Percentiles rank a stretch among this genome's conserved stretches.
Conservation (phyloP, 1,284 basidiomycete genomes). For the Golubevia sp. region DNA sequence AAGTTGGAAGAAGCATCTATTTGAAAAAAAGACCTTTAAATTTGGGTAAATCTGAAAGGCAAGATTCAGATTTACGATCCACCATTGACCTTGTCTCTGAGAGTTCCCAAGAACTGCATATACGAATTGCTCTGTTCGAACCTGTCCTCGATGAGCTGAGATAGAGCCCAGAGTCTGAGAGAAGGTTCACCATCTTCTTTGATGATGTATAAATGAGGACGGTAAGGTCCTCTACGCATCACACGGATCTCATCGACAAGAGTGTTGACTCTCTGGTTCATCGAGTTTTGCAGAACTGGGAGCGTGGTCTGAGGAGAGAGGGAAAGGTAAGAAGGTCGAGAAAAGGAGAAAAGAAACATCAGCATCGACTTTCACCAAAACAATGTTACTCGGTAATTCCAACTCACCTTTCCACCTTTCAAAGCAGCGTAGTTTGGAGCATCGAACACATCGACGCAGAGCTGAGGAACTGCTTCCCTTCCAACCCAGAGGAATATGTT, state of each 20-base stretch:
- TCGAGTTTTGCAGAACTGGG: conserved; percentile 51
- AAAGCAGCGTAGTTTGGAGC: conserved; percentile 45
- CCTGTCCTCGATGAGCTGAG: conserved; percentile 54
- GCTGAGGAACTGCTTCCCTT: conserved; percentile 54
- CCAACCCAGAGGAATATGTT: conserved; percentile 59
- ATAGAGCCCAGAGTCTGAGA: conserved; percentile 49
- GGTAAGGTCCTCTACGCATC: conserved; percentile 40
- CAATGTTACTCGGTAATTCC: not conserved
- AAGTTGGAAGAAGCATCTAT: too few relatives aligned
- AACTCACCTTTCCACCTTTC: conserved; percentile 35
- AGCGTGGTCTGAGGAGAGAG: conserved; percentile 24
- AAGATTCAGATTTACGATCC: too few relatives aligned
- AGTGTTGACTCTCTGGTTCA: conserved; percentile 54
- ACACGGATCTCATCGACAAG: conserved; percentile 38
- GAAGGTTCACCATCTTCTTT: conserved; percentile 61
- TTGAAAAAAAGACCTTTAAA: too few relatives aligned
- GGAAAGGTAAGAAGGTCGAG: not conserved
- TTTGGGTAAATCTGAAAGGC: too few relatives aligned
- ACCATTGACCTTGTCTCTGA: conserved; percentile 50
- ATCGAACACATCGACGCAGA: conserved; percentile 57
- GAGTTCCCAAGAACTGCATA: conserved; percentile 52
- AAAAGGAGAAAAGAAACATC: not conserved
- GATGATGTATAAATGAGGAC: conserved; percentile 49
- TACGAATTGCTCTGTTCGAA: conserved; percentile 55
- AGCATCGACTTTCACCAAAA: not conserved